A percentile compares a stretch with the other conserved stretches of the same genome.
phyloP scores from a whole-genome alignment of 1,139 yeast species.

The Yamadazyma blattariae region DNA sequence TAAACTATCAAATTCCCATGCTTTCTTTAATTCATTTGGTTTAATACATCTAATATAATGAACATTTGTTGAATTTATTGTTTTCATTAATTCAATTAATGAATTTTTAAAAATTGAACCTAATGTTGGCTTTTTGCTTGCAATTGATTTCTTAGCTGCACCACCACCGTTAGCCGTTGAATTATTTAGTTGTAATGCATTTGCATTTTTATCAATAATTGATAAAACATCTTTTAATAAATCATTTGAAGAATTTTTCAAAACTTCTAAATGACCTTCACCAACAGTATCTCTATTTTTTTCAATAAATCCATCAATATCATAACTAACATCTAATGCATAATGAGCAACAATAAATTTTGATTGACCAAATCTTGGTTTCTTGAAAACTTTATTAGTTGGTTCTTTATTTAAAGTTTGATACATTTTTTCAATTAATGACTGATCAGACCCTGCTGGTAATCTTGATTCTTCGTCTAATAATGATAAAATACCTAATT shows the following conservation, averaged over 20 bases:
- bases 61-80: slow-evolving; percentile 90
- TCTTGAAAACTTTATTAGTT: slow-evolving; percentile 75
- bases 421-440: slow-evolving; percentile 89
- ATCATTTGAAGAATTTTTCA: slow-evolving; percentile 64
- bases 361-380: slow-evolving; percentile 91
- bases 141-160: slow-evolving; percentile 23
- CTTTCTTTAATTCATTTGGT: slow-evolving; percentile 90
- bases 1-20: slow-evolving; percentile 94
- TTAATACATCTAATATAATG: slow-evolving; percentile 97
- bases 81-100: slow-evolving; percentile 86
- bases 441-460: slow-evolving; percentile 91
- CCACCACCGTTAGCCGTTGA: slow-evolving; percentile 11
- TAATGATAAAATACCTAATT: slow-evolving; percentile 81
- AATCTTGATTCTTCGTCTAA: slow-evolving; percentile 94
- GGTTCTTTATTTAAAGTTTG: slow-evolving; percentile 81
- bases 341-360: slow-evolving; percentile 91
- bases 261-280: slow-evolving; percentile 87
- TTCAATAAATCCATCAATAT: slow-evolving; percentile 92
- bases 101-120: slow-evolving; percentile 95
- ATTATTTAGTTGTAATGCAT: slow-evolving; percentile 48
- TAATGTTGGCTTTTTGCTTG: slow-evolving; percentile 82
- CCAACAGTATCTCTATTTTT: slow-evolving; percentile 97
- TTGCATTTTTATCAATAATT: slow-evolving; percentile 61
- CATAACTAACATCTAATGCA: slow-evolving; percentile 92
- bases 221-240: slow-evolving; percentile 52